Conservation (phyloP, 148 eudicot species). For the Euryodendron excelsum region DNA sequence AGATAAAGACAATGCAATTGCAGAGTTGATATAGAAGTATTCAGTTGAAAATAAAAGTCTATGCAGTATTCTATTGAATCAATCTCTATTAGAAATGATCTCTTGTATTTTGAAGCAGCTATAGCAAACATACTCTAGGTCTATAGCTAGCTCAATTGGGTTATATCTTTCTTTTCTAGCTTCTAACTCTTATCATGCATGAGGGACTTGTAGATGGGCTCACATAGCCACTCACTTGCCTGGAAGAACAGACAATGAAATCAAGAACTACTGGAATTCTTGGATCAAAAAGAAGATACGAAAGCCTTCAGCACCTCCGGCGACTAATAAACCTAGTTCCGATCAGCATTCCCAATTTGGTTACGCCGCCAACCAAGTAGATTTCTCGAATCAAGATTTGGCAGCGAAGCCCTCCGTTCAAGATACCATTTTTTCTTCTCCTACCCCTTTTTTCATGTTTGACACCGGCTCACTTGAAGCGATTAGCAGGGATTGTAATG, state of each 20-base stretch:
- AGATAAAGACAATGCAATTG: background rate
- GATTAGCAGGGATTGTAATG: slow-evolving; percentile 15
- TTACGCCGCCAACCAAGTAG: slow-evolving; percentile 23
- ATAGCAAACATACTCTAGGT: too few species aligned
- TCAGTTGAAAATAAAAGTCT: too few species aligned
- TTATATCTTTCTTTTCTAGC: too few species aligned
- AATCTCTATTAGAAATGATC: too few species aligned
- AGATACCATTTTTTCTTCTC: slow-evolving; percentile 25
- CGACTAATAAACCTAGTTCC: slow-evolving; percentile 13
- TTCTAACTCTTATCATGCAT: background rate
- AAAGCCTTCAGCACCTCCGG: slow-evolving; percentile 38
- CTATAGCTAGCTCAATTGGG: too few species aligned
- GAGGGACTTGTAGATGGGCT: slow-evolving; percentile 66
- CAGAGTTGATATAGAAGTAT: too few species aligned
- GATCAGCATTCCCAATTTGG: slow-evolving; percentile 18
- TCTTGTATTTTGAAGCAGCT: too few species aligned
- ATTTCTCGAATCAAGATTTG: slow-evolving; percentile 31
- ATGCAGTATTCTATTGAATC: too few species aligned
- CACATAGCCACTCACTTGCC: slow-evolving; percentile 95
- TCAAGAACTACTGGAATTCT: slow-evolving; percentile 94
- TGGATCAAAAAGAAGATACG: slow-evolving; percentile 92
- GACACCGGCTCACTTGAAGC: slow-evolving; percentile 35
- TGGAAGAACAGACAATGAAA: slow-evolving; percentile 91
- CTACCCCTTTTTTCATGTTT: slow-evolving; percentile 56
- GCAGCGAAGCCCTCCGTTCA: slow-evolving; percentile 23